Percentiles rank a stretch among this genome's conserved stretches.
Evolutionary conservation across 2,329 filamentous ascomycete species (phyloP).

Genomic region (Dactylellina leptospora): DNA sequence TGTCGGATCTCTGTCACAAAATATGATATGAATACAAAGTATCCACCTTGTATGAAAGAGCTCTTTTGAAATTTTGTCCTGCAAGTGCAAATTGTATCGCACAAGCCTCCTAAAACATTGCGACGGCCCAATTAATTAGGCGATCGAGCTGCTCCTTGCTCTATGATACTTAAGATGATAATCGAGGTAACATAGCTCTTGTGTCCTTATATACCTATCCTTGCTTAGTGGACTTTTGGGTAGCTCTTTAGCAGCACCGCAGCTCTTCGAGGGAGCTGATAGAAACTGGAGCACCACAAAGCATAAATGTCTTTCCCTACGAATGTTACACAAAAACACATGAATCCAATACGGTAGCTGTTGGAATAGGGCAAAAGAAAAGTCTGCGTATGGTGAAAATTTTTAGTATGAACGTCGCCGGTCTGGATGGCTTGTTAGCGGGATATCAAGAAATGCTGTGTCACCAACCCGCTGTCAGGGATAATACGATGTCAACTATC

Average conservation of each 20-base stretch:
- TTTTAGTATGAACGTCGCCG: not conserved
- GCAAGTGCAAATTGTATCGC: slow-evolving; percentile 10
- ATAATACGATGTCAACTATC: not conserved
- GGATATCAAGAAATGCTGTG: not conserved
- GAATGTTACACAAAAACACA: slow-evolving; percentile 19
- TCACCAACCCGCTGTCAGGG: not conserved
- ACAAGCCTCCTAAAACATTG: slow-evolving; percentile 15
- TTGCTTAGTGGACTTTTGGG: too few species aligned
- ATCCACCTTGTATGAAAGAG: slow-evolving; percentile 11
- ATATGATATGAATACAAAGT: slow-evolving; percentile 10
- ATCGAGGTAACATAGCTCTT: too few species aligned
- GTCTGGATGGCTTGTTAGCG: not conserved
- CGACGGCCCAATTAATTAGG: slow-evolving; percentile 10
- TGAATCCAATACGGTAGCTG: not conserved
- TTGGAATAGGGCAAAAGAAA: not conserved
- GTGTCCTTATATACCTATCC: too few species aligned
- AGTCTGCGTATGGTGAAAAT: not conserved
- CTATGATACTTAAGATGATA: not conserved
- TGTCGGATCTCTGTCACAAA: slow-evolving; percentile 52
- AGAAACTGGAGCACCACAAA: not conserved
- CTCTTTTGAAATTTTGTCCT: slow-evolving; percentile 5
- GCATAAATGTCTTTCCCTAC: slow-evolving; percentile 31
- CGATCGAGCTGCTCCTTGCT: not conserved
- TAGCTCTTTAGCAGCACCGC: too few species aligned
- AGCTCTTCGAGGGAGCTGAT: not conserved